Conservation (phyloP, 2,329 filamentous ascomycete species). For the Coniochaeta ligniaria region DNA sequence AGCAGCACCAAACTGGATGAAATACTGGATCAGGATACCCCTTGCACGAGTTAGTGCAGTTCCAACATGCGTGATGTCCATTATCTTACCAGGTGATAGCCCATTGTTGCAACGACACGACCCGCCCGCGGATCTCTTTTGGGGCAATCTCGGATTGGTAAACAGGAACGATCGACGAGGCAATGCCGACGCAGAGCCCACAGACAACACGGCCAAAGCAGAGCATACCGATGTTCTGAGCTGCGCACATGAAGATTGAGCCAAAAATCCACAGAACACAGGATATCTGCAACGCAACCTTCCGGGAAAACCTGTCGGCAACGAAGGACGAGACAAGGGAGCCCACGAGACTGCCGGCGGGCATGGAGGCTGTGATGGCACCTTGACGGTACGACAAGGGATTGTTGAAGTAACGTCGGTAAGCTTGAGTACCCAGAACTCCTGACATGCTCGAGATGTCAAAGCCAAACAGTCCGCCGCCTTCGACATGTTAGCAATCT, state of each 20-base stretch:
- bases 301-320: conserved; percentile 58
- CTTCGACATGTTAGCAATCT: conserved; percentile 10
- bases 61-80: conserved; percentile 40
- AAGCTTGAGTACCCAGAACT: conserved; percentile 32
- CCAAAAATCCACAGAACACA: conserved; percentile 43
- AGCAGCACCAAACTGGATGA: conserved; percentile 38
- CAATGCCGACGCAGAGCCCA: conserved; percentile 59
- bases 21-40: conserved; percentile 62
- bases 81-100: conserved; percentile 15
- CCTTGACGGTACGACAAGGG: conserved; percentile 33
- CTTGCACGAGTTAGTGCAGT: conserved; percentile 17
- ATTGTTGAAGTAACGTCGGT: conserved; percentile 34
- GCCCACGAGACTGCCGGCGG: conserved; percentile 46
- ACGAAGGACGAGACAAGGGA: conserved; percentile 53
- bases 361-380: conserved; percentile 64
- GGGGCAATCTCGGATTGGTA: conserved; percentile 67
- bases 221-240: conserved; percentile 37
- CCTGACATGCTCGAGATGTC: conserved; percentile 37
- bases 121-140: conserved; percentile 55
- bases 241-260: conserved; percentile 60
- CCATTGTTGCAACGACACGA: conserved; percentile 62
- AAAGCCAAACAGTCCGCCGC: conserved; percentile 33
- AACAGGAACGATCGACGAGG: conserved; percentile 62
- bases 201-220: conserved; percentile 58
- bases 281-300: conserved; percentile 48